Percentiles rank a stretch among this genome's conserved stretches.
phyloP scores from a whole-genome alignment of 169 alveolate species.

The Plasmodium coatneyi region DNA sequence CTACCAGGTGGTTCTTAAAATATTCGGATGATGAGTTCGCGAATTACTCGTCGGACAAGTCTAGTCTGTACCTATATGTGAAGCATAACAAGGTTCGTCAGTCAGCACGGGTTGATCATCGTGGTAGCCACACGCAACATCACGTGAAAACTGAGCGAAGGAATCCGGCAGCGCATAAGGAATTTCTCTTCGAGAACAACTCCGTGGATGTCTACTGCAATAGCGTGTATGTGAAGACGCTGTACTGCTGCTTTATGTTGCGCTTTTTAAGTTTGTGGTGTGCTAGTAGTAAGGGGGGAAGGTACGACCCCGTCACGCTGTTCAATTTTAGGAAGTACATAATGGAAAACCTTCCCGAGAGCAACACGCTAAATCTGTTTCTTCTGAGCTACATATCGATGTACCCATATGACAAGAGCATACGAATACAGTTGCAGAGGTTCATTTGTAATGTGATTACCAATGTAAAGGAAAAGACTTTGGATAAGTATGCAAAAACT shows the following conservation, averaged over 20 bases:
- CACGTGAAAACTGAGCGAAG: neutral
- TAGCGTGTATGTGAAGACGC: constrained; percentile 54
- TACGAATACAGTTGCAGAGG: constrained; percentile 60
- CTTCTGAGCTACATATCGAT: constrained; percentile 72
- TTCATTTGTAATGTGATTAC: constrained; percentile 11
- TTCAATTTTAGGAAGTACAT: constrained; percentile 27
- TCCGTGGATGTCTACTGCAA: constrained; percentile 29
- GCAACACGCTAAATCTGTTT: constrained; percentile 36
- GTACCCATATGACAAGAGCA: constrained; percentile 73
- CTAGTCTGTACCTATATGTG: constrained; percentile 34
- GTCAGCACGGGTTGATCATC: neutral
- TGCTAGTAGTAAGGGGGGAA: neutral
- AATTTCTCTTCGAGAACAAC: constrained; percentile 18
- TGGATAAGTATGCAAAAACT: constrained; percentile 54
- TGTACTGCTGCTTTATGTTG: constrained; percentile 57
- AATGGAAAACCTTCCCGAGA: constrained; percentile 11
- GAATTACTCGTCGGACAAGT: constrained; percentile 16
- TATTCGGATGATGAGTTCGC: constrained; percentile 21
- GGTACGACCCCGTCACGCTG: constrained; percentile 12
- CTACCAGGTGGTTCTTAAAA: constrained; percentile 8
- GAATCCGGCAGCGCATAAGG: too few relatives aligned
- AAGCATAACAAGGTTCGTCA: neutral
- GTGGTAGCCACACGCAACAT: neutral
- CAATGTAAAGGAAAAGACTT: constrained; percentile 5
- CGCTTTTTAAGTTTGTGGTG: constrained; percentile 58